phyloP scores from a whole-genome alignment of 768 basidiomycete species.

The Trametes villosa region DNA sequence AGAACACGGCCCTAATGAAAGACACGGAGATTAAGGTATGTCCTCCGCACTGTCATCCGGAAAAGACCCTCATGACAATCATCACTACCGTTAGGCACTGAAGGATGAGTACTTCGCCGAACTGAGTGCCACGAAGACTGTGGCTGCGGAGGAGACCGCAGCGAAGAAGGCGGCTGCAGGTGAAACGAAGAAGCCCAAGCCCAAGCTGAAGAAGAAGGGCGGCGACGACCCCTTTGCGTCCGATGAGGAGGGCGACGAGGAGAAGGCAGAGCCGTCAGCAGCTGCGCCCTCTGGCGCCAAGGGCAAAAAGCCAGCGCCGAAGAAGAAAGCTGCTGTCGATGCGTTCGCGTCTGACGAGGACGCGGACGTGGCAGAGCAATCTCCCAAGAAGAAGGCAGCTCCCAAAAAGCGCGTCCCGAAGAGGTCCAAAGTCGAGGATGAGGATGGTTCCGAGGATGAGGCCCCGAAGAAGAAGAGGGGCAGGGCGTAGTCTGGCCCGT shows the following conservation, averaged over 20 bases:
- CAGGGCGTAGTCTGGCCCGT: constrained; percentile 14
- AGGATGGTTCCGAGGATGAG: constrained; percentile 34
- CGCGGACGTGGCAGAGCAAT: constrained; percentile 13
- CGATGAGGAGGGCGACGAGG: constrained; percentile 43
- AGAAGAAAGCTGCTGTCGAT: constrained; percentile 9
- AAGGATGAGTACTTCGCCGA: constrained; percentile 66
- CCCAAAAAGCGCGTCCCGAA: constrained; percentile 9
- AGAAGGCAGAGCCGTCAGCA: constrained; percentile 26
- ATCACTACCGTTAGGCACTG: constrained; percentile 51
- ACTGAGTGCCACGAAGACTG: constrained; percentile 36
- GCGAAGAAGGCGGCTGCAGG: constrained; percentile 19
- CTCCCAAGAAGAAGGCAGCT: not conserved
- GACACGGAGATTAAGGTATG: constrained; percentile 67
- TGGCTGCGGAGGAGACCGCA: constrained; percentile 26
- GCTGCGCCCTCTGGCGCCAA: constrained; percentile 12
- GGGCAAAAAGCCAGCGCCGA: constrained; percentile 27
- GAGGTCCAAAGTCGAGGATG: constrained; percentile 18
- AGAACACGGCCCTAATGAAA: constrained; percentile 58
- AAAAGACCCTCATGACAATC: not conserved
- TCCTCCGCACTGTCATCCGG: not conserved
- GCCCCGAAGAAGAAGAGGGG: constrained; percentile 43
- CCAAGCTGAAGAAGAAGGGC: constrained; percentile 52
- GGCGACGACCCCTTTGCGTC: constrained; percentile 64
- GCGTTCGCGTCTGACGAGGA: constrained; percentile 28
- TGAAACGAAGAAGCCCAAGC: constrained; percentile 45